phyloP scores from a whole-genome alignment of 352 stramenopile genomes.

The Peronospora farinosa region DNA sequence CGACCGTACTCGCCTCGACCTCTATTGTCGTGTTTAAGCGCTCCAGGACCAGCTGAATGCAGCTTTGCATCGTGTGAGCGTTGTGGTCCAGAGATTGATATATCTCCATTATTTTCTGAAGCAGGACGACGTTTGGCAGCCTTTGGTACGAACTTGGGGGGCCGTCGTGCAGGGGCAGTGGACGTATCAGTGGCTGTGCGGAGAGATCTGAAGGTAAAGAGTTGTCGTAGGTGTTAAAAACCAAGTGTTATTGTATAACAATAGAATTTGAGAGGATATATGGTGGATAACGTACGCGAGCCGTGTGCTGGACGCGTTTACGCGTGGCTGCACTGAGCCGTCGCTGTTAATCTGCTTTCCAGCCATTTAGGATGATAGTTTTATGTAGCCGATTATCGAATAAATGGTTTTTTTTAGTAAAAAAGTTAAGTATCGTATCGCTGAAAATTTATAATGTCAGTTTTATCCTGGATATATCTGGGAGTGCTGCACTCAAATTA shows the following conservation, averaged over 20 bases:
- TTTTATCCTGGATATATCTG: too few species aligned
- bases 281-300: conserved; percentile 43
- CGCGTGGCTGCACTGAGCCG: conserved; percentile 49
- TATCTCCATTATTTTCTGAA: conserved; percentile 23
- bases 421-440: background rate
- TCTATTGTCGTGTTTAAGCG: conserved; percentile 26
- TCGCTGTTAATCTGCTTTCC: conserved; percentile 34
- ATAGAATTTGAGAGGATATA: too few species aligned
- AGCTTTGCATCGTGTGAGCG: conserved; percentile 21
- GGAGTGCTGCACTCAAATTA: too few species aligned
- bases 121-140: conserved; percentile 48
- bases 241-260: too few species aligned
- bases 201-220: conserved; percentile 38
- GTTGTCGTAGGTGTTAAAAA: background rate
- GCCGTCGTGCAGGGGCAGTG: conserved; percentile 37
- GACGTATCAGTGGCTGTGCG: conserved; percentile 35
- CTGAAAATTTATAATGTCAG: background rate
- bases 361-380: conserved; percentile 23
- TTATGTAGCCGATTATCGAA: background rate
- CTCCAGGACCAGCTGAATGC: conserved; percentile 14
- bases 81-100: background rate
- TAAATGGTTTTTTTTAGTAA: background rate
- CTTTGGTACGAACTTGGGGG: conserved; percentile 79
- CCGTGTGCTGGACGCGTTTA: conserved; percentile 59
- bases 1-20: conserved; percentile 42